Evolutionary conservation across 495 filamentous ascomycete species (phyloP).

Genomic region (Penicillium alfredii): DNA sequence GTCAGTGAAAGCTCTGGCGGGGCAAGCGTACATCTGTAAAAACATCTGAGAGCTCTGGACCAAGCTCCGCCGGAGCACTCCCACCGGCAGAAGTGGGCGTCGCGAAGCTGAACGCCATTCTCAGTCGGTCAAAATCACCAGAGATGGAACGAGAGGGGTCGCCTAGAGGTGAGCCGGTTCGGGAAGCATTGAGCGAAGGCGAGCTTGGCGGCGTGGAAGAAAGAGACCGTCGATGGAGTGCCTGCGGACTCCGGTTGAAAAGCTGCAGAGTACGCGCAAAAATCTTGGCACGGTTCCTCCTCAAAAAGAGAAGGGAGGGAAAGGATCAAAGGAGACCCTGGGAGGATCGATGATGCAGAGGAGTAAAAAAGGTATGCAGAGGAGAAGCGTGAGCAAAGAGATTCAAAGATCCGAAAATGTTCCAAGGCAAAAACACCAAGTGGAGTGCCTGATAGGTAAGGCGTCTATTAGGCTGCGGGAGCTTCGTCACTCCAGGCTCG

Average conservation of each 20-base stretch:
- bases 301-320: constrained; percentile 19
- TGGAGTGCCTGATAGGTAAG: constrained; percentile 26
- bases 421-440: constrained; percentile 31
- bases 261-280: constrained; percentile 36
- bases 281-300: constrained; percentile 29
- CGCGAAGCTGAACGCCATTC: constrained; percentile 65
- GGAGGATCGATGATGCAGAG: constrained; percentile 6
- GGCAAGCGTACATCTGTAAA: constrained; percentile 39
- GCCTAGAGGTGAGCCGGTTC: constrained; percentile 27
- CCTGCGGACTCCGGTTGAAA: constrained; percentile 36
- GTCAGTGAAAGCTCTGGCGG: constrained; percentile 1
- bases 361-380: constrained; percentile 6
- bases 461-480: constrained; percentile 35
- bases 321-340: constrained; percentile 4
- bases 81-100: constrained; percentile 27
- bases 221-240: constrained; percentile 41
- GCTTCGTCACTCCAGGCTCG: constrained; percentile 41
- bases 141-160: constrained; percentile 36
- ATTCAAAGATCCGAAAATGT: constrained; percentile 18
- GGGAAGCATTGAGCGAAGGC: constrained; percentile 36
- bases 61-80: constrained; percentile 29
- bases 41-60: constrained; percentile 43
- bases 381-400: constrained; percentile 4
- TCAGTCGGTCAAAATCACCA: constrained; percentile 36
- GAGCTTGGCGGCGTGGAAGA: constrained; percentile 25